phyloP scores from a whole-genome alignment of 768 basidiomycete species.

The Naganishia vishniacii region DNA sequence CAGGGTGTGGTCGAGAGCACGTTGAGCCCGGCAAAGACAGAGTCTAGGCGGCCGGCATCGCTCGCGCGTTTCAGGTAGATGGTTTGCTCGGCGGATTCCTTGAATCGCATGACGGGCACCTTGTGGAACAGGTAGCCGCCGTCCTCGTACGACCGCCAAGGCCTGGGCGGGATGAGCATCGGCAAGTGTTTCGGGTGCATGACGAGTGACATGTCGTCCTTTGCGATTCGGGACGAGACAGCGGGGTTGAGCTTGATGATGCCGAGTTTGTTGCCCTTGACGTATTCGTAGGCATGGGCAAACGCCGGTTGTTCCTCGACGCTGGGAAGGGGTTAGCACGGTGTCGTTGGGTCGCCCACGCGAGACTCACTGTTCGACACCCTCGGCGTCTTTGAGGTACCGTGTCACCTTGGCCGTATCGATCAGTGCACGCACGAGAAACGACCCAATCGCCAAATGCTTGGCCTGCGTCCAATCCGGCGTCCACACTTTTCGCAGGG shows the following conservation, averaged over 20 bases:
- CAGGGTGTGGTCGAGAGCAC: conserved; percentile 85
- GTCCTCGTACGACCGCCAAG: conserved; percentile 69
- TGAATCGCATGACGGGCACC: conserved; percentile 81
- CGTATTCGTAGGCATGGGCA: conserved; percentile 82
- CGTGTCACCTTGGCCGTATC: conserved; percentile 72
- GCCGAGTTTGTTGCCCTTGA: conserved; percentile 90
- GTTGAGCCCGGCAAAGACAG: conserved; percentile 81
- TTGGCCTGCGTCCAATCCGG: conserved; percentile 73
- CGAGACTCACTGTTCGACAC: conserved; percentile 58
- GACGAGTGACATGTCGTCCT: conserved; percentile 63
- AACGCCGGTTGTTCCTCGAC: conserved; percentile 82
- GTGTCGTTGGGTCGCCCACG: background rate
- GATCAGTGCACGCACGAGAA: conserved; percentile 76
- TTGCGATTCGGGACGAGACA: conserved; percentile 69
- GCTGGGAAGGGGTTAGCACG: conserved; percentile 48
- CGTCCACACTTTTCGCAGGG: conserved; percentile 36
- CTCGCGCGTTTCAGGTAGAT: conserved; percentile 72
- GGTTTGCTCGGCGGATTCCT: conserved; percentile 78
- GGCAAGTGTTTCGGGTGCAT: conserved; percentile 91
- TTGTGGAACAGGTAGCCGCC: conserved; percentile 80
- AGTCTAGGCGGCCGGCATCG: conserved; percentile 66
- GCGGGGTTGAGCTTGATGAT: conserved; percentile 78
- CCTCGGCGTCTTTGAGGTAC: conserved; percentile 57
- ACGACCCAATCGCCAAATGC: conserved; percentile 71
- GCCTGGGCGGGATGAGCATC: conserved; percentile 85